phyloP scores from a whole-genome alignment of 176 grass and related monocot genomes.

The Lolium perenne region DNA sequence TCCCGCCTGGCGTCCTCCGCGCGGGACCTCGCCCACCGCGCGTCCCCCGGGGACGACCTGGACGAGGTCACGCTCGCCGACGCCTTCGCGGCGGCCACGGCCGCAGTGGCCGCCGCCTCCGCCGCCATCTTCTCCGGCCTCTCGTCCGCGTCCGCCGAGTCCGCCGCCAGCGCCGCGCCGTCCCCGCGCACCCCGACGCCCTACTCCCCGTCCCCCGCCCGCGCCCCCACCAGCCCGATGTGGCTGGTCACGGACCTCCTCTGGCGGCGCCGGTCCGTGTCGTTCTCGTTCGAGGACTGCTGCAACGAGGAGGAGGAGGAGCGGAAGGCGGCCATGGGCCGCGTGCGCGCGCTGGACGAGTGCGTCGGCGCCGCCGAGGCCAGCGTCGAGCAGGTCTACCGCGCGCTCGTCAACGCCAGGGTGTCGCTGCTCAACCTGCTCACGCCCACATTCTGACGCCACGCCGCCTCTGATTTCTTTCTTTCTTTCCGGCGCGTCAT shows the following conservation, averaged over 20 bases:
- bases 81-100: conserved; percentile 46
- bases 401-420: conserved; percentile 67
- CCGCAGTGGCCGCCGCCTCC: conserved; percentile 45
- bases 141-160: conserved; percentile 54
- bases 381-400: conserved; percentile 60
- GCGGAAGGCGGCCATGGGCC: conserved; percentile 57
- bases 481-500: neutral
- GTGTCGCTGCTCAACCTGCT: conserved; percentile 77
- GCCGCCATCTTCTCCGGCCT: conserved; percentile 58
- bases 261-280: conserved; percentile 48
- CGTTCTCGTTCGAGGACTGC: conserved; percentile 54
- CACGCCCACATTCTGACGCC: conserved; percentile 60
- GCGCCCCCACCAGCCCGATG: conserved; percentile 49
- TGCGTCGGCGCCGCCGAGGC: conserved; percentile 64
- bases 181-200: conserved; percentile 46
- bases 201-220: conserved; percentile 55
- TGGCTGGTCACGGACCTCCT: conserved; percentile 73
- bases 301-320: conserved; percentile 69
- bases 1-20: conserved; percentile 42
- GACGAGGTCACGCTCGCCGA: conserved; percentile 54
- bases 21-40: conserved; percentile 51
- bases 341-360: conserved; percentile 56
- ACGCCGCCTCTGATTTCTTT: too few species aligned
- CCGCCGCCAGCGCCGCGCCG: conserved; percentile 49
- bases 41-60: conserved; percentile 33